Percentiles rank a stretch among this genome's conserved stretches.
These are phyloP conservation scores for Gossypium laxum DNA, from an alignment of 441 rosid species.

Conservation along the genomic window DNA sequence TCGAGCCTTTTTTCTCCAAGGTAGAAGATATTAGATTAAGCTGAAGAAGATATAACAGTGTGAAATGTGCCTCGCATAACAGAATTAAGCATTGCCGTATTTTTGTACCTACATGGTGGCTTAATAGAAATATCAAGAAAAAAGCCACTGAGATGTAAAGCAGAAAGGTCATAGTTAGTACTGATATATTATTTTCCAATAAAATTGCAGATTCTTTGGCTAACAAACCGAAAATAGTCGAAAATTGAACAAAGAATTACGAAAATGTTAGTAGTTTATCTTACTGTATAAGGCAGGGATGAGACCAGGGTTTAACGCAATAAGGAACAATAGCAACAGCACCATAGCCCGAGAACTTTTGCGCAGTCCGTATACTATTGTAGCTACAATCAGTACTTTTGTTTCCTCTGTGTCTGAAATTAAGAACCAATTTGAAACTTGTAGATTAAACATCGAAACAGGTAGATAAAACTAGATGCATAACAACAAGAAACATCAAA, in stretches of 20 bases:
- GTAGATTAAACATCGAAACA: not conserved
- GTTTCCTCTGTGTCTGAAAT: constrained; percentile 14
- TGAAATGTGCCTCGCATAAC: constrained; percentile 17
- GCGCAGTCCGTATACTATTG: constrained; percentile 12
- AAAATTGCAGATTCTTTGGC: not conserved
- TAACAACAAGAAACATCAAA: not conserved
- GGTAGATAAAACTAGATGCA: not conserved
- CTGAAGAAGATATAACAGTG: constrained; percentile 13
- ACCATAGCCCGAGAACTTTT: constrained; percentile 10
- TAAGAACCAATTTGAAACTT: not conserved
- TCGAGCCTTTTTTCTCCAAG: constrained; percentile 7
- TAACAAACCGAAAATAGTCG: not conserved
- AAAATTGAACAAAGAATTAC: not conserved
- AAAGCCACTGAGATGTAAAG: constrained; percentile 10
- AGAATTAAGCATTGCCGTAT: constrained; percentile 8
- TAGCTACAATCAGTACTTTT: constrained; percentile 12
- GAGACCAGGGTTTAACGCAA: constrained; percentile 13
- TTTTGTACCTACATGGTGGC: constrained; percentile 6
- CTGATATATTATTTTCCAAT: not conserved
- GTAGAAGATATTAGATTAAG: constrained; percentile 10
- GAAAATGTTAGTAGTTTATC: not conserved
- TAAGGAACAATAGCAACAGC: constrained; percentile 6
- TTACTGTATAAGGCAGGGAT: constrained; percentile 14
- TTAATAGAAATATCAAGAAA: constrained; percentile 15
- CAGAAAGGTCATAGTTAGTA: constrained; percentile 7